Evolutionary conservation across 2,329 filamentous ascomycete genomes (phyloP), one percentile per base, ranked within the genome.

Genomic region (Ophiostoma fasciatum): DNA sequence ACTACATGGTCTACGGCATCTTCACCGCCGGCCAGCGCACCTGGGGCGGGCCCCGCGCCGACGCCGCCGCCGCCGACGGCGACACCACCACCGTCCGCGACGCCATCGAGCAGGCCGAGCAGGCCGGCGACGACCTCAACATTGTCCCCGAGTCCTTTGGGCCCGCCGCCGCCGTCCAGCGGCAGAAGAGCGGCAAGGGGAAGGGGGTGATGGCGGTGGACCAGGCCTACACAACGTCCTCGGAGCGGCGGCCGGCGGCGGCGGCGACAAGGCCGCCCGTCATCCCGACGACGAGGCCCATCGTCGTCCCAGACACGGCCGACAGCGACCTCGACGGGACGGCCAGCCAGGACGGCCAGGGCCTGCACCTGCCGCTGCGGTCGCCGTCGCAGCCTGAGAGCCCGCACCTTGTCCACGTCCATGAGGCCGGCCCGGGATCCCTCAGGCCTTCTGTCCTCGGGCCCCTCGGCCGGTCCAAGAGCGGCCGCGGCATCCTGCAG

Each of bases 1-100:
- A 84, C 40, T 96, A 96, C 61, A 94, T 94, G 81, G 80, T 94
- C 3, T 94, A 94, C 55, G 87, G 85, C 30, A 92, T 94, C 47
- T 90, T 93, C 57, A 94, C 88, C 1, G 85, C 87, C 21, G 85
- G 87, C 15, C 84, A 94, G 54, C 71, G 88, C 45, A 96, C 88
- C 2, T 98, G 90, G 88, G 88, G 88, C 46, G 88, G 88, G 0
- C 90, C 88, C 10, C 73, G 88, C 49, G 85, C 84, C 2, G 88
- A 96, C 56, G 87, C 87, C 1, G 83, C 81, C 21, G 68, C 76
- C 28, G 87, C 87, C 4, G 80, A 92, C 52, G 63, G 68, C 52
- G 63, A 68, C 11, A 62, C 74, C 40, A 90, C 77, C 0, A 85
- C 82, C 1, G 77, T 82, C 2, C 78, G 82, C 46, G 71, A 92